These are phyloP conservation scores for Coemansia nantahalensis DNA, from an alignment of 192 early-diverging fungal genomes.

Conservation along the genomic window DNA sequence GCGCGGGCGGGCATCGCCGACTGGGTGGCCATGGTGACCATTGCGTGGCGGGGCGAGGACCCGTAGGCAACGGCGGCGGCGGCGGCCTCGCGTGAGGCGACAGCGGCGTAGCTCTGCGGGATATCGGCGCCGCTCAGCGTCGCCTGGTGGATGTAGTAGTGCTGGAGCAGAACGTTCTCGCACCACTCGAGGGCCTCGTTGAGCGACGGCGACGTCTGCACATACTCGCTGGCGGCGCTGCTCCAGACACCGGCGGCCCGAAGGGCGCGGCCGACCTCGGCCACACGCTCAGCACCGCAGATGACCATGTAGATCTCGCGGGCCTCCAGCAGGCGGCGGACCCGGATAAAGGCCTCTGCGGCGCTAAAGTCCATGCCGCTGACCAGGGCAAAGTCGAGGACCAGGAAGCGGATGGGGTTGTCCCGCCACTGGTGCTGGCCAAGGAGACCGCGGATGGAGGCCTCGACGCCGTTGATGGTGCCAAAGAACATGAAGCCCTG, in stretches of 20 bases:
- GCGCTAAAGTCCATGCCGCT: constrained; percentile 89
- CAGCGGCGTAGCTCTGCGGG: constrained; percentile 34
- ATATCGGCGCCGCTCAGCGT: constrained; percentile 24
- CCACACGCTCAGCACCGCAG: constrained; percentile 62
- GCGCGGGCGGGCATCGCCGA: constrained; percentile 27
- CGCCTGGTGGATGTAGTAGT: constrained; percentile 65
- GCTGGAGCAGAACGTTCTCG: constrained; percentile 83
- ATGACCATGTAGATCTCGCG: constrained; percentile 81
- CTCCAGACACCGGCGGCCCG: constrained; percentile 65
- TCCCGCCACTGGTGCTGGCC: constrained; percentile 63
- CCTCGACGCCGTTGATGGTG: constrained; percentile 81
- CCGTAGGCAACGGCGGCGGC: constrained; percentile 27
- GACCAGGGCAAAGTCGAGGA: constrained; percentile 86
- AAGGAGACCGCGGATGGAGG: constrained; percentile 63
- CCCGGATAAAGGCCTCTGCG: constrained; percentile 83
- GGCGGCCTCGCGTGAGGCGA: constrained; percentile 26
- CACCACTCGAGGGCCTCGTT: constrained; percentile 93
- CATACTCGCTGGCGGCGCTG: constrained; percentile 55
- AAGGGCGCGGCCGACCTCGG: constrained; percentile 68
- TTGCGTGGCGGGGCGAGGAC: constrained; percentile 39
- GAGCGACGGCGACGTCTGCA: constrained; percentile 75
- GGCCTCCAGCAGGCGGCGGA: constrained; percentile 69
- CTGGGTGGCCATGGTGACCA: constrained; percentile 41
- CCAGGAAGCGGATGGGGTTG: constrained; percentile 78
- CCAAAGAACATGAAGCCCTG: constrained; percentile 99